These are phyloP conservation scores for Ophiocordyceps camponoti-leonardi DNA, from an alignment of 2,329 filamentous ascomycete species.

Conservation along the genomic window DNA sequence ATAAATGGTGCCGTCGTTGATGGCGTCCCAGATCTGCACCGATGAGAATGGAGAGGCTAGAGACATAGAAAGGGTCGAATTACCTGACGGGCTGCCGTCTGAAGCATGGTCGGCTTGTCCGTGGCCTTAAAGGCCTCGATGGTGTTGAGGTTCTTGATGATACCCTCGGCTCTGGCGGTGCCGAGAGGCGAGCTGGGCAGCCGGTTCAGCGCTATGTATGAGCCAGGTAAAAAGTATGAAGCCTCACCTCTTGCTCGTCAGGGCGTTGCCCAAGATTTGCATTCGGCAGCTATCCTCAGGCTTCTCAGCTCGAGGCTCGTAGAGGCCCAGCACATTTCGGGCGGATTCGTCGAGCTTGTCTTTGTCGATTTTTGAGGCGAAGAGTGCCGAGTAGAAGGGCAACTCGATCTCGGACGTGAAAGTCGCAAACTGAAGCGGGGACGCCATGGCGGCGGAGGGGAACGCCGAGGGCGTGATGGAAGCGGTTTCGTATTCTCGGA, in stretches of 20 bases:
- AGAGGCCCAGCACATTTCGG: constrained; percentile 70
- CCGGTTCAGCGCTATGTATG: neutral
- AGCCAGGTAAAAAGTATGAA: neutral
- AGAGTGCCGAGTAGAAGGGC: constrained; percentile 87
- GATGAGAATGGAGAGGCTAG: constrained; percentile 5
- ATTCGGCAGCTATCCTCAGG: constrained; percentile 69
- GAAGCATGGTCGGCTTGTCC: constrained; percentile 63
- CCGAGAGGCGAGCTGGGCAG: constrained; percentile 44
- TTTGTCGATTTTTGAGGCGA: constrained; percentile 85
- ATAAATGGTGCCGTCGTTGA: constrained; percentile 91
- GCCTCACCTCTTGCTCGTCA: constrained; percentile 67
- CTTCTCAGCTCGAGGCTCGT: constrained; percentile 63
- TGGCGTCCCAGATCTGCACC: constrained; percentile 86
- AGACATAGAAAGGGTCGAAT: constrained; percentile 6
- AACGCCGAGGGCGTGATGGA: neutral
- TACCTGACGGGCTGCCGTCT: constrained; percentile 64
- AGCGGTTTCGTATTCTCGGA: neutral
- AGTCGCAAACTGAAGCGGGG: constrained; percentile 54
- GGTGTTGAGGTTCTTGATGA: constrained; percentile 92
- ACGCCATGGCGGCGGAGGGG: constrained; percentile 25
- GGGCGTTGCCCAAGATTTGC: constrained; percentile 74
- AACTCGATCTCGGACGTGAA: constrained; percentile 92
- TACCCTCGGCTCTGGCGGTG: constrained; percentile 72
- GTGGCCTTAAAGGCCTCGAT: constrained; percentile 79
- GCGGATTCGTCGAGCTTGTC: constrained; percentile 93